These are phyloP conservation scores for Asterochloris erici DNA, from an alignment of 139 green algal genomes.

Conservation along the genomic window DNA sequence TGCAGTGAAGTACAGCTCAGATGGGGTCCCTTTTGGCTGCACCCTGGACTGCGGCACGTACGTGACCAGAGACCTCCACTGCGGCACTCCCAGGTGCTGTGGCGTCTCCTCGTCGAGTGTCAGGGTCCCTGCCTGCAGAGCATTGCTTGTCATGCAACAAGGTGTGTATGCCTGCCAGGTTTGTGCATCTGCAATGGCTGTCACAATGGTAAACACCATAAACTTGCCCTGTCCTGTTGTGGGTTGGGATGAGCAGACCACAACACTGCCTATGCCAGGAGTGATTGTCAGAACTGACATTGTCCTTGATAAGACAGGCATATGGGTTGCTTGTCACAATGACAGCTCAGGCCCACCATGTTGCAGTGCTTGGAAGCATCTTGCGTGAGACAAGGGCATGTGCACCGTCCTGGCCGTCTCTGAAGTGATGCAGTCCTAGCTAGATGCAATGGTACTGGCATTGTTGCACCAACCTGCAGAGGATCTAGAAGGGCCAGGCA, in stretches of 20 bases:
- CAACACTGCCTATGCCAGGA: too few species aligned
- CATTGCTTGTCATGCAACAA: background rate
- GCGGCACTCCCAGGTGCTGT: constrained; percentile 37
- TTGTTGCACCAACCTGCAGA: constrained; percentile 25
- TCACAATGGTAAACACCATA: too few species aligned
- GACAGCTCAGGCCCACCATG: background rate
- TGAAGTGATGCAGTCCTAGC: background rate
- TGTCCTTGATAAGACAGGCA: too few species aligned
- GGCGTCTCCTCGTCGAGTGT: constrained; percentile 38
- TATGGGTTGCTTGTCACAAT: too few species aligned
- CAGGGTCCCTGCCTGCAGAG: constrained; percentile 42
- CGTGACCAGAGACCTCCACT: constrained; percentile 47
- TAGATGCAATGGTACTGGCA: too few species aligned
- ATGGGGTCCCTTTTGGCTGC: constrained; percentile 61
- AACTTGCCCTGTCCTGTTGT: too few species aligned
- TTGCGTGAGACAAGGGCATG: background rate
- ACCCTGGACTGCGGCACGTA: constrained; percentile 73
- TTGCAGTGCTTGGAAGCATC: background rate
- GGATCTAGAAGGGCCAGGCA: constrained; percentile 61
- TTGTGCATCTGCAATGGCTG: too few species aligned
- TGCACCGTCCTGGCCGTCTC: background rate
- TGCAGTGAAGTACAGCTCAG: constrained; percentile 67
- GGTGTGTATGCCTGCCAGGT: too few species aligned
- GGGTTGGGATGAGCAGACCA: too few species aligned
- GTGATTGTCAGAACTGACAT: too few species aligned